A percentile compares a stretch with the other conserved stretches of the same genome.
phyloP scores from a whole-genome alignment of 345 rosid genomes.

The Clausena lansium region DNA sequence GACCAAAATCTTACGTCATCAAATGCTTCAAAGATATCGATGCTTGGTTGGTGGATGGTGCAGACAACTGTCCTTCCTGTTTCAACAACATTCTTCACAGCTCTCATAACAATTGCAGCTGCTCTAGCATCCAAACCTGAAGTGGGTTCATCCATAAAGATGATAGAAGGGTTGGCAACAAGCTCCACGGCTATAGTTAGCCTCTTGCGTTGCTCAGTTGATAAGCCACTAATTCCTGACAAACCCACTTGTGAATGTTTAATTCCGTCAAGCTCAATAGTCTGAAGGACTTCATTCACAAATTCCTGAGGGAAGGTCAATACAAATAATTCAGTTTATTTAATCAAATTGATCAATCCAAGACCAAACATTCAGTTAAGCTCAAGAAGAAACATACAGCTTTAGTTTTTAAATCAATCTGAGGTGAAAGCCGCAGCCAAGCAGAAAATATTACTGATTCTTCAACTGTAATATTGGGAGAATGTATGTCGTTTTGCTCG shows the following conservation, averaged over 20 bases:
- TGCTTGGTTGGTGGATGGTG: constrained; percentile 58
- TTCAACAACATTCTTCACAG: constrained; percentile 44
- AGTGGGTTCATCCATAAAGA: constrained; percentile 59
- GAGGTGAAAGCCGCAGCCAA: constrained; percentile 14
- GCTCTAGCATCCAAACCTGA: constrained; percentile 57
- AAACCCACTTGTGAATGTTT: constrained; percentile 41
- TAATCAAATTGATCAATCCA: not conserved
- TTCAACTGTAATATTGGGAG: constrained; percentile 17
- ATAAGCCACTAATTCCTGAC: constrained; percentile 37
- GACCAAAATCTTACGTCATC: constrained; percentile 37
- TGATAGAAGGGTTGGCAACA: constrained; percentile 50
- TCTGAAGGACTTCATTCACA: constrained; percentile 40
- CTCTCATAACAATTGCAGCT: constrained; percentile 55
- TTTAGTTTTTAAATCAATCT: constrained; percentile 7
- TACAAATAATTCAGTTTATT: not conserved
- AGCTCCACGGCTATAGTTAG: constrained; percentile 57
- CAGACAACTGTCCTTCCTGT: constrained; percentile 55
- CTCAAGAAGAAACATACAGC: constrained; percentile 2
- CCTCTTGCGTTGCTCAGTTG: constrained; percentile 52
- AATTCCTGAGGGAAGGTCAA: constrained; percentile 24
- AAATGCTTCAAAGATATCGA: constrained; percentile 47
- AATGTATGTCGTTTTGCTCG: constrained; percentile 17
- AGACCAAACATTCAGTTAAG: not conserved
- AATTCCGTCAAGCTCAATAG: constrained; percentile 44
- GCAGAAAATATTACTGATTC: constrained; percentile 22